Base-by-base conservation (phyloP, 2,329 filamentous ascomycete genomes). In the Trichoderma pleuroti region DNA sequence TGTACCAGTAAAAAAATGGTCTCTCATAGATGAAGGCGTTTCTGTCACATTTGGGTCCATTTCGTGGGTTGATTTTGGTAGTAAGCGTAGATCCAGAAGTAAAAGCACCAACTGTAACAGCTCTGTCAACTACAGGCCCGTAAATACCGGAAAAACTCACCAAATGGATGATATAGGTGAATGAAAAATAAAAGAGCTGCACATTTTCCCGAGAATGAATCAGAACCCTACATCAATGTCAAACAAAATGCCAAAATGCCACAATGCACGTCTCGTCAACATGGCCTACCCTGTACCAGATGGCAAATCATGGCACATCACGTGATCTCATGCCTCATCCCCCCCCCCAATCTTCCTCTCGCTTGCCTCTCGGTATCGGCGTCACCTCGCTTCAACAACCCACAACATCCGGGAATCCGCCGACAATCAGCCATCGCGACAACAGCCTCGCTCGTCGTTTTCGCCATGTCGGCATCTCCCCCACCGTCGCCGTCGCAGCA, bases 391-490 rank as follows among this genome's bases (percentile, higher is more conserved):
- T 81, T 81, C 77, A 80, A 81, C 76, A 71, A 71, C 60, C 73
- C 72, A 73, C 74, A 76, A 76, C 76, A 78, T 75, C 81, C 81
- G 81, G 80, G 76, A 76, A 81, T 82, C 80, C 78, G 77, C 81
- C 81, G 81, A 82, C 72, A 81, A 82, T 82, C 81, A 80, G 78
- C 81, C 81, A 82, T 81, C 78, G 74, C 77, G 73, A 78, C 46
- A 59, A 46, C 57, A 36, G 54, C 60, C n/a, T 59, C 42, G 56
- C 56, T 16, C 54, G 28, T 54, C 70, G 42, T 32, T 32, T 18
- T 59, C 18, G 70, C 64, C 72, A 77, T 77, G 76, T 75, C 75
- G 49, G 73, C 71, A 68, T 77, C 75, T 75, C 73, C 76, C 72
- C 74, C 74, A 46, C 68, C 73, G 24, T 72, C 73, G 26, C 74